Evolutionary conservation across 2,329 filamentous ascomycete species (phyloP), one percentile per base, ranked within the genome.

Genomic region (Alternaria atra): DNA sequence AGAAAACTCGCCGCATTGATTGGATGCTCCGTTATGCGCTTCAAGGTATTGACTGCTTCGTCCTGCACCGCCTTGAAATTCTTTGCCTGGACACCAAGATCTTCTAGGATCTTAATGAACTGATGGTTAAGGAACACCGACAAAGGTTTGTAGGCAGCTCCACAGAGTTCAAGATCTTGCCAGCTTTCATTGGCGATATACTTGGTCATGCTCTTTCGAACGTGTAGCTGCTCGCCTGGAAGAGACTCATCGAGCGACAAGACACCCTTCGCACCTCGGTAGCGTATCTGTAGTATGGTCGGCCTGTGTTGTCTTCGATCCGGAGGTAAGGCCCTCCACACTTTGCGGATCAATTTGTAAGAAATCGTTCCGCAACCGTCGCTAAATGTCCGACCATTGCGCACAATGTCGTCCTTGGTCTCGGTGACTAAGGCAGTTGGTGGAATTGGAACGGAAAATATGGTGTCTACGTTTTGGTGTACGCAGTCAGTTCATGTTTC

Each of bases 71-170:
- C 70, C 10, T 90, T 72, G 65, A 97, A 94, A 74, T 86, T 90
- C 0, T 77, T 57, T 1, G 80, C 71, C 0, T 82, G 73, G 0
- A 91, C 87, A 0, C 85, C 84, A 75, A 94, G 88, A 66, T 96
- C 93, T 71, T 97, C 93, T 1, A 97, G 77, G 5, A 96, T 93
- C 74, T 96, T 96, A 79, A 96, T 93, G 62, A 94, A 83, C 66
- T 92, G 91, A 1, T 90, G 88, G 70, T 96, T 96, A 1, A 96
- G 84, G 17, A 89, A 86, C 66, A 94, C 83, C 0, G 86, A 86
- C 6, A 94, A 83, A 0, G 91, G 89, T 52, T 84, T 87, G 37
- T 87, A 87, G 0, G 88, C 89, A 42, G 87, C 84, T 47, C 90
- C 90, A 70, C 91, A 94, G 44, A 93, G 91, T 61, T 90, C 91